Percentiles rank a stretch among this genome's conserved stretches.
These are phyloP conservation scores for Hsuehochloa calcarea DNA, from an alignment of 176 grass and related monocot species.

Conservation along the genomic window DNA sequence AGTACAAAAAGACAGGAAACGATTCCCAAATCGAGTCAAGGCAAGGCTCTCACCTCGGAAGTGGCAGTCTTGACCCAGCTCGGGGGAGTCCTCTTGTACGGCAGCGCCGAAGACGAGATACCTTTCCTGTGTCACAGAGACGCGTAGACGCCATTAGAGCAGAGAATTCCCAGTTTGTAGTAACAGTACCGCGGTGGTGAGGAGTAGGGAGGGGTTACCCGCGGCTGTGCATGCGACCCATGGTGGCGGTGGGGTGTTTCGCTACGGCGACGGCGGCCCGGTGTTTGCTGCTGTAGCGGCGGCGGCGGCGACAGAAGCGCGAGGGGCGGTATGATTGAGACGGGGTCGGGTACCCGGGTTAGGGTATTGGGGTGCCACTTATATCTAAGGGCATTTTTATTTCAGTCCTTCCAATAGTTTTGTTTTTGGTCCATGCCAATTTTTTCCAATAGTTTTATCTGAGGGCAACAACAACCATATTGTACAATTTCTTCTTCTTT, in stretches of 20 bases:
- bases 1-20: background rate
- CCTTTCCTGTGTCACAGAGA: slow-evolving; percentile 56
- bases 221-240: slow-evolving; percentile 86
- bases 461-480: too few relatives aligned
- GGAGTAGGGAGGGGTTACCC: slow-evolving; percentile 28
- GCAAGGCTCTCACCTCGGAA: slow-evolving; percentile 37
- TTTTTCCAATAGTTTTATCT: too few relatives aligned
- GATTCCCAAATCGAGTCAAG: background rate
- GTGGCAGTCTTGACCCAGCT: slow-evolving; percentile 64
- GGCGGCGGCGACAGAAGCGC: slow-evolving; percentile 29
- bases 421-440: background rate
- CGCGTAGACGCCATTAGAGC: slow-evolving; percentile 37
- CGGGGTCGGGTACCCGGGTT: background rate
- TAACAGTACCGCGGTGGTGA: background rate
- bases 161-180: background rate
- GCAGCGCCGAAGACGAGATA: slow-evolving; percentile 81
- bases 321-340: slow-evolving; percentile 17
- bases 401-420: background rate
- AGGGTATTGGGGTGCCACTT: slow-evolving; percentile 44
- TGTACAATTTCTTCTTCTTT: too few relatives aligned
- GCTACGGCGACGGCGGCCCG: background rate
- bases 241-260: slow-evolving; percentile 17
- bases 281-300: background rate
- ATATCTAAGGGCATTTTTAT: slow-evolving; percentile 4
- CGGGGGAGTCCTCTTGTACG: slow-evolving; percentile 82